These are phyloP conservation scores for Ophiostoma pallidulum DNA, from an alignment of 2,329 filamentous ascomycete species.

Conservation along the genomic window DNA sequence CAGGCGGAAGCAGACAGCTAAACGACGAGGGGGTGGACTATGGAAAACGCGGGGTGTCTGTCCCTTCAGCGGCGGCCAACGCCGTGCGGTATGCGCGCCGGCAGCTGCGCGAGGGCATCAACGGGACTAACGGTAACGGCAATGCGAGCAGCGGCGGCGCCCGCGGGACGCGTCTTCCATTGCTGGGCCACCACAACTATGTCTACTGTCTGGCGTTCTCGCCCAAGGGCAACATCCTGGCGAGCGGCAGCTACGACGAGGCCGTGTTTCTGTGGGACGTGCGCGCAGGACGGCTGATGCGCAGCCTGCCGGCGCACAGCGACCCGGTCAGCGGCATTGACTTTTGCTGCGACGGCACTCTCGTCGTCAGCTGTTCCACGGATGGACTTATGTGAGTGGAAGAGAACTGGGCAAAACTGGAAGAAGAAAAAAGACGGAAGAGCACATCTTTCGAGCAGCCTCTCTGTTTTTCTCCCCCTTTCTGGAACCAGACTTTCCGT, in stretches of 20 bases:
- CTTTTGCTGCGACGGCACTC: slow-evolving; percentile 82
- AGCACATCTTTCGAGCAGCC: slow-evolving; percentile 26
- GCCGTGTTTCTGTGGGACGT: slow-evolving; percentile 97
- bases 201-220: slow-evolving; percentile 90
- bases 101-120: slow-evolving; percentile 6
- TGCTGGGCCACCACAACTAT: slow-evolving; percentile 91
- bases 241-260: slow-evolving; percentile 92
- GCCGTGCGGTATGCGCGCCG: slow-evolving; percentile 7
- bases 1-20: background rate
- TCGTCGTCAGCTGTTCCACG: slow-evolving; percentile 84
- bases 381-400: slow-evolving; percentile 90
- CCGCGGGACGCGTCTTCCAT: slow-evolving; percentile 38
- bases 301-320: slow-evolving; percentile 83
- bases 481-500: too few species aligned
- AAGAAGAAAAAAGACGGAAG: too few species aligned
- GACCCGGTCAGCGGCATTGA: slow-evolving; percentile 92
- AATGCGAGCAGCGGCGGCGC: slow-evolving; percentile 15
- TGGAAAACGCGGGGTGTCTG: background rate
- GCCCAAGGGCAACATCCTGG: slow-evolving; percentile 96
- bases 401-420: too few species aligned
- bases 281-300: slow-evolving; percentile 76
- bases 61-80: slow-evolving; percentile 2
- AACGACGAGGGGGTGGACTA: background rate
- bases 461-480: background rate
- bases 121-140: slow-evolving; percentile 10